phyloP scores from a whole-genome alignment of 257 asterid species.

The Fraxinus quadrangulata region DNA sequence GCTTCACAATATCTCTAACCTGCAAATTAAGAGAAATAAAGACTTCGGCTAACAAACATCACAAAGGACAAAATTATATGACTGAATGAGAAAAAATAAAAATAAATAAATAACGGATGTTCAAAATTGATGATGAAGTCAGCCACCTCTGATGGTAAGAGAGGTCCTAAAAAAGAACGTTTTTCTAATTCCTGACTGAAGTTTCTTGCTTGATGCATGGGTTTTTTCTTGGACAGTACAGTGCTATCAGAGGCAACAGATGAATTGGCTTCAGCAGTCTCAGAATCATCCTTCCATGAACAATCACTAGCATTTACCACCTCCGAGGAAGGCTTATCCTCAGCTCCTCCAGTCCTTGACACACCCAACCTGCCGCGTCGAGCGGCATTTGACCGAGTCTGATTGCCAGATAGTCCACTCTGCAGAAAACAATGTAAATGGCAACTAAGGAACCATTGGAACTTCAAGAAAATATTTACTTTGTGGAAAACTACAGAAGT shows the following conservation, averaged over 20 bases:
- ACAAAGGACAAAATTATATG: constrained; percentile 14
- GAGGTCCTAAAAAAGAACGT: constrained; percentile 51
- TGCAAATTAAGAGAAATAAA: constrained; percentile 39
- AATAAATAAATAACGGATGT: neutral
- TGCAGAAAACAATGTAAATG: constrained; percentile 29
- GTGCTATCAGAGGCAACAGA: constrained; percentile 37
- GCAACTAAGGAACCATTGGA: constrained; percentile 17
- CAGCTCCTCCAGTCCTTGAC: constrained; percentile 37
- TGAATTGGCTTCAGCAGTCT: constrained; percentile 51
- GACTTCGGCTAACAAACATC: neutral
- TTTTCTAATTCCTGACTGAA: constrained; percentile 37
- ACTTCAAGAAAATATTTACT: constrained; percentile 11
- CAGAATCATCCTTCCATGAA: constrained; percentile 45
- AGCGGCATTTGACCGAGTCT: constrained; percentile 44
- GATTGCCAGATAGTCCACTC: constrained; percentile 38
- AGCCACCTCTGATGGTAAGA: constrained; percentile 81
- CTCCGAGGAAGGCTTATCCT: constrained; percentile 58
- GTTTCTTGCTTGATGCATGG: constrained; percentile 22
- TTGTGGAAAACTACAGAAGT: constrained; percentile 5
- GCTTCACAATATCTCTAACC: constrained; percentile 70
- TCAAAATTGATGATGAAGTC: constrained; percentile 17
- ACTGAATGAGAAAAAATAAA: constrained; percentile 4
- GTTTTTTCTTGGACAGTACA: constrained; percentile 31
- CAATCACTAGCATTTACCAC: constrained; percentile 54
- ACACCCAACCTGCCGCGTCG: constrained; percentile 42